phyloP scores from a whole-genome alignment of 805 yeast genomes.

The Saturnispora hagleri region DNA sequence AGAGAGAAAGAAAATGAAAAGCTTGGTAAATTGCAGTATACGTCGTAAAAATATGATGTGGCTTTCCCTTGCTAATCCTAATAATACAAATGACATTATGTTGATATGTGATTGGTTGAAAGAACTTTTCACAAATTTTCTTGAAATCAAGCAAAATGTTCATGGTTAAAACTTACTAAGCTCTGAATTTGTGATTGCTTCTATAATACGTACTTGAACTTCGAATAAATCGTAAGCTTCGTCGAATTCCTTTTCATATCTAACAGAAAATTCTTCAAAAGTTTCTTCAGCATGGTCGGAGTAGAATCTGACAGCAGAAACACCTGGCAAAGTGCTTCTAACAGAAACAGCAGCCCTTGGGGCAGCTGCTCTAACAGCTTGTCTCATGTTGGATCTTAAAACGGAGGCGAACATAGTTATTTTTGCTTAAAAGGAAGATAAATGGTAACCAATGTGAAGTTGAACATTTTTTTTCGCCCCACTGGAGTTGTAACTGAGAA shows the following conservation, averaged over 20 bases:
- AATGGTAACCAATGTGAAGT: background rate
- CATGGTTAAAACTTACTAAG: background rate
- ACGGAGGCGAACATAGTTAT: constrained; percentile 25
- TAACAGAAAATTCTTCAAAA: constrained; percentile 84
- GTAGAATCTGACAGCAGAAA: constrained; percentile 45
- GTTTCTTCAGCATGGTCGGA: constrained; percentile 85
- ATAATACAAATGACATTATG: background rate
- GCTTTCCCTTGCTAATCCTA: background rate
- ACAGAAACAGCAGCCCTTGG: constrained; percentile 22
- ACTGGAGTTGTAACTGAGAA: background rate
- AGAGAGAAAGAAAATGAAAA: too few species aligned
- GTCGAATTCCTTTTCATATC: constrained; percentile 92
- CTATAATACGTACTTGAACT: constrained; percentile 42
- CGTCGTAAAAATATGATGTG: too few species aligned
- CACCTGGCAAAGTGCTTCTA: constrained; percentile 10
- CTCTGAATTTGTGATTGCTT: background rate
- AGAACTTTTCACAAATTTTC: background rate
- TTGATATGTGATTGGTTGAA: background rate
- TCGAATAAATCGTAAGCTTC: constrained; percentile 83
- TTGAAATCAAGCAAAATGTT: background rate
- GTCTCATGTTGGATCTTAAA: constrained; percentile 22
- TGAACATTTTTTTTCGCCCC: constrained; percentile 1
- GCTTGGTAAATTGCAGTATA: background rate
- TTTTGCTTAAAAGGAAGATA: background rate
- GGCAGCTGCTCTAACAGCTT: constrained; percentile 27